Evolutionary conservation across 202 grass and related monocot species (phyloP), one percentile per base, ranked within the genome.

Genomic region (Panicum hallii): DNA sequence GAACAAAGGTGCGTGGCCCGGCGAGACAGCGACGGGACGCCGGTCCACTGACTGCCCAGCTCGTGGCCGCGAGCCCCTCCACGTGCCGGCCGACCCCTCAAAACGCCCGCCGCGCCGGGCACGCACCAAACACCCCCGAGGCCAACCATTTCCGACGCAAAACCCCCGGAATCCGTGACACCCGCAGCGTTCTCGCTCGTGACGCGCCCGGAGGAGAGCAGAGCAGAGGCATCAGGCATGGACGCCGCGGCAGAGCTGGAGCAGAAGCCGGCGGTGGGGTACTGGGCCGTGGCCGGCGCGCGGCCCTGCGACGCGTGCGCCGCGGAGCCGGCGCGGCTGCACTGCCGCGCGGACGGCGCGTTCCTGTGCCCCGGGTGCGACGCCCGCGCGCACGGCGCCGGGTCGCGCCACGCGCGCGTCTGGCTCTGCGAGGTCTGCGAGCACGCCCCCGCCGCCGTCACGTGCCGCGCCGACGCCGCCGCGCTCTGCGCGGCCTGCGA

Each of bases 381-480:
- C 86, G 79, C 73, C 41, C 90, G 89, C 19, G 81, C 83, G 48
- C 94, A 97, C 90, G 89, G 84, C 1, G 4, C 74, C 17, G 88
- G 74, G 1, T 85, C 88, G 0, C 89, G 86, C 19, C 93, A 95
- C 91, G 90, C 78, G 77, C 89, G 93, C 30, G 85, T 92, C 60
- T 93, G 89, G 88, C 83, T 98, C 22, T 95, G 95, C 74, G 93
- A 95, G 78, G 93, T 98, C 44, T 98, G 95, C 79, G 89, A 95
- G 80, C 90, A 87, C 79, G 88, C 91, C 9, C 91, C 95, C 1
- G 95, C 93, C 19, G 71, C 79, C 2, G 80, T 98, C 58, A 98
- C 89, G 38, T 98, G 96, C 81, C 86, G 90, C 41, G 96, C 93
- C 22, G 96, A 94, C 72, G 89, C 95, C 34, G 93, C 95, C 26